Base-by-base conservation (phyloP, 2,329 filamentous ascomycete species). In the Fonsecaea monophora region DNA sequence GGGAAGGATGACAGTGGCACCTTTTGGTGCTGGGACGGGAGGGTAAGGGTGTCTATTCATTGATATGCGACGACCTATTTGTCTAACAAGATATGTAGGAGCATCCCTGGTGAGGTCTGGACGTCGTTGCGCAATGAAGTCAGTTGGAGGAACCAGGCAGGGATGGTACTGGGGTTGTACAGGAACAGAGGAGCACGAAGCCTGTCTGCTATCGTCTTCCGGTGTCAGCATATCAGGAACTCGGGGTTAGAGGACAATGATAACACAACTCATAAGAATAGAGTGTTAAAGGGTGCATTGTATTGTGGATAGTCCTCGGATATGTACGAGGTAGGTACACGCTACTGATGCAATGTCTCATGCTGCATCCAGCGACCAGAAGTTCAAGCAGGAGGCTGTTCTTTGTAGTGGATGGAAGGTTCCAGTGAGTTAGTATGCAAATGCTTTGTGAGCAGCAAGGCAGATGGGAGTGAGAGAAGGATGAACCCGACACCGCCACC, bases 21-120 rank as follows among this genome's bases (percentile, higher is more conserved):
- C 1, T 86, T 86, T 68, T 86, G 84, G 84, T 85, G 83, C 6
- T 86, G 81, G 78, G 81, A 86, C 70, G 80, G 84, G 60, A 79
- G 83, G 74, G 83, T 84, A 67, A 50, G 64, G 65, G n/a, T 48
- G 37, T 12, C 6, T 10, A 30, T 3, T n/a, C 45, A 12, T 21
- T 21, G 18, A n/a, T 12, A 9, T 25, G 18, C 7, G 34, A 40
- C 32, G 15, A 40, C 25, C 21, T 50, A 25, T 25, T 18, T 7
- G 21, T 21, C 60, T 68, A 60, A 65, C 55, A 18, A 34, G 56
- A 8, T 60, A n/a, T 53, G 9, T 32, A 70, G 68, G 48, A 65
- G 55, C 64, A 70, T 62, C 68, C 68, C n/a, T 70, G 68, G 68
- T 70, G 48, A 70, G 21, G 10, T 18, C 34, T n/a, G 13, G 13